Base-by-base conservation (phyloP, 257 asterid genomes). In the Misopates orontium region DNA sequence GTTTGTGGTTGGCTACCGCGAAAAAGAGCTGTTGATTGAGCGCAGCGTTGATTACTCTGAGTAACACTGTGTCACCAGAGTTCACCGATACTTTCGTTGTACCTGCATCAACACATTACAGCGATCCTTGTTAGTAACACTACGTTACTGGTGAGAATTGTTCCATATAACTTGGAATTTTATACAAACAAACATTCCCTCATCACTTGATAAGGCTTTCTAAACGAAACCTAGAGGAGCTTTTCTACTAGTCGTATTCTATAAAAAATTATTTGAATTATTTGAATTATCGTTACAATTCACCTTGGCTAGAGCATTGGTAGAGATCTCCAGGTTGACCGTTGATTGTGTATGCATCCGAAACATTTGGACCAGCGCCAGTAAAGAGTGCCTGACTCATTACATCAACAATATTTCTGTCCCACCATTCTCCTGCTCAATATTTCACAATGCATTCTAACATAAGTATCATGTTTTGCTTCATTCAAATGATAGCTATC, bases 11-110 rank as follows among this genome's bases (percentile, higher is more conserved):
- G 55, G 95, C 83, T 0, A 84, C 87, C 0, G 83, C 25, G 71
- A 87, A 84, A 58, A 87, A 82, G 62, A 87, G 84, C 20, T 84
- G 85, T 52, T 87, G 91, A 65, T 87, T 84, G 71, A 86, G 83
- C 74, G 87, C 91, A 57, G 88, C 86, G 62, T 87, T 87, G 87
- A 87, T 84, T 23, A 82, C 81, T 74, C 95, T 64, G 1, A 87
- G 71, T 5, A 84, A 82, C 44, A 87, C 73, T 0, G 62, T 78
- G 60, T 87, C 87, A 1, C 88, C 90, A 0, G 77, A 47, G 31
- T 82, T 79, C 62, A 86, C 88, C 3, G 64, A 64, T 42, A 78
- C 70, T 56, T 69, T 86, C 17, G 56, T 63, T 1, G 94, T 83
- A 54, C 73, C 94, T 85, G 71, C 54, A 74, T 54, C 50, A 4